phyloP scores from a whole-genome alignment of 768 basidiomycete genomes.

The Suillus sp. region DNA sequence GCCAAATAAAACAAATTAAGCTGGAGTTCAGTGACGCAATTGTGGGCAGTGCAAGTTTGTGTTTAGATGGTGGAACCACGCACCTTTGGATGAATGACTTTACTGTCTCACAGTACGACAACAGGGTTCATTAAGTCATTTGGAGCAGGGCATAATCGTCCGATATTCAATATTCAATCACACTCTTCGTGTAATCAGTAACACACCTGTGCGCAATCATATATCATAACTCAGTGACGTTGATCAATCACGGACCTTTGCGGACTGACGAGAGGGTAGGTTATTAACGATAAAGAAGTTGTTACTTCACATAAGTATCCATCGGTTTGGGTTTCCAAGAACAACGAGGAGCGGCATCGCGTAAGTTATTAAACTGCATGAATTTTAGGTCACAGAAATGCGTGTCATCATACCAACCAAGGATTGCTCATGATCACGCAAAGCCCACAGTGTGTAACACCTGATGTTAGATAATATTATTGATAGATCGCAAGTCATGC shows the following conservation, averaged over 20 bases:
- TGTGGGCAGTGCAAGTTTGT: neutral
- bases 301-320: neutral
- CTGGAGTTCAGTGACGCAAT: neutral
- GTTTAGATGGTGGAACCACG: neutral
- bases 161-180: neutral
- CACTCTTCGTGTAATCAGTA: neutral
- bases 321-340: neutral
- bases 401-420: neutral
- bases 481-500: neutral
- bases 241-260: neutral
- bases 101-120: neutral
- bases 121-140: neutral
- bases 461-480: neutral
- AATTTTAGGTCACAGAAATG: neutral
- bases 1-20: neutral
- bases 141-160: neutral
- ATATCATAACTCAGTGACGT: neutral
- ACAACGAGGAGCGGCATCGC: neutral
- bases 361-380: neutral
- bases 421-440: conserved; percentile 1
- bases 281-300: neutral
- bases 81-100: neutral
- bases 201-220: neutral
- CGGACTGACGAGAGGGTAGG: neutral
- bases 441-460: neutral